Base-by-base conservation (phyloP, 345 rosid species). In the Brassica nigra region DNA sequence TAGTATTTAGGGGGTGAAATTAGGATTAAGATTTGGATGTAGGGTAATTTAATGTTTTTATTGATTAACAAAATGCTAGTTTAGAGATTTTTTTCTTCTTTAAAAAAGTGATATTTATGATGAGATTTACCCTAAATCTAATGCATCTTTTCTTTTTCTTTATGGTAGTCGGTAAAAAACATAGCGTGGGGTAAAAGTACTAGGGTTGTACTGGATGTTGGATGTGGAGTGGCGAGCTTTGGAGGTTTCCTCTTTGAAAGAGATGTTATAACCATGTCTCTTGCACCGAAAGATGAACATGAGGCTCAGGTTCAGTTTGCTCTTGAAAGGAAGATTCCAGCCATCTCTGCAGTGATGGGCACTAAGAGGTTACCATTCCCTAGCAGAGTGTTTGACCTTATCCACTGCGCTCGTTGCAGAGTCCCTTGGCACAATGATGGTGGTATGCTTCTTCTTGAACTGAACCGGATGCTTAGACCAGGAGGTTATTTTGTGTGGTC, bases 221-320 rank as follows among this genome's bases (percentile, higher is more conserved):
- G 99, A 3, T 95, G 99, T 78, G 99, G 99, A 7, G 98, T 95
- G 33, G 98, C 98, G 36, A 95, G 99, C 61, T 95, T 93, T 14
- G 97, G 99, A 0, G 97, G 98, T 16, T 91, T 62, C 76, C 90
- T 93, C 4, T 93, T 95, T 47, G 97, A 93, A 6, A 90, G 85
- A 86, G 95, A 95, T 80, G 99, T 90, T 74, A 86, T 93, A 14
- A 81, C 97, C 30, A 91, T 95, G 97, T 95, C 98, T 0, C 92
- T 95, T 70, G 98, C 99, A 27, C 98, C 99, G 16, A 95, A 95
- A 69, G 98, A 95, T 78, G 98, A 95, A 79, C 98, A 95, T 2
- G 97, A 93, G 63, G 99, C 99, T 74, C 98, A 95, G 66, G 97
- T 95, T 42, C 99, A 95, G 76, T 90, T 95, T 77, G 98, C 99